Evolutionary conservation across 2,329 filamentous ascomycete species (phyloP).

Genomic region (Cladosporium sp.): DNA sequence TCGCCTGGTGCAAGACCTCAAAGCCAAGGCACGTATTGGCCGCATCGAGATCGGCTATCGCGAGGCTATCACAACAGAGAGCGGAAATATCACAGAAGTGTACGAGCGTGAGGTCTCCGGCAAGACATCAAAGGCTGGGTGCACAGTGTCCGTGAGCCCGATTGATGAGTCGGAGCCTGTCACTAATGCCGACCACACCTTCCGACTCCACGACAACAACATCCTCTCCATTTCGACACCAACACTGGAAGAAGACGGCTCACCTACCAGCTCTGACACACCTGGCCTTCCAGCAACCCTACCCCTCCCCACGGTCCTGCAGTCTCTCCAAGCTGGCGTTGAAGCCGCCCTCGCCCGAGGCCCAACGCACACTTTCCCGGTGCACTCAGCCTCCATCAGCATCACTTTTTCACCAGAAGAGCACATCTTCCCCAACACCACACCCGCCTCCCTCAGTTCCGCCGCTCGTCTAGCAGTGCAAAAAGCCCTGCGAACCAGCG

Average conservation of each 20-base stretch:
- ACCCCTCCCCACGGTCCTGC: slow-evolving; percentile 44
- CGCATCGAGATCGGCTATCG: slow-evolving; percentile 94
- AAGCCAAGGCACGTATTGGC: slow-evolving; percentile 78
- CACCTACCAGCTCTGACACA: slow-evolving; percentile 36
- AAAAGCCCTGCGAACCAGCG: slow-evolving; percentile 60
- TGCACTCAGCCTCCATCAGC: slow-evolving; percentile 69
- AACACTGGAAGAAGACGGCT: slow-evolving; percentile 39
- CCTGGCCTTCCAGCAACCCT: slow-evolving; percentile 53
- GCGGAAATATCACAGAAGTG: slow-evolving; percentile 53
- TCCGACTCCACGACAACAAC: slow-evolving; percentile 63
- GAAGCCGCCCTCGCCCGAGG: slow-evolving; percentile 80
- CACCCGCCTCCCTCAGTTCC: slow-evolving; percentile 62
- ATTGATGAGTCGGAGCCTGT: slow-evolving; percentile 35
- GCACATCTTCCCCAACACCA: slow-evolving; percentile 64
- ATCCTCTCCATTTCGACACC: slow-evolving; percentile 53
- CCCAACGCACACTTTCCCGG: slow-evolving; percentile 71
- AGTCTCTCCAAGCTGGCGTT: slow-evolving; percentile 68
- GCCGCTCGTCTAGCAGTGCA: slow-evolving; percentile 65
- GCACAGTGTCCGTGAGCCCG: slow-evolving; percentile 63
- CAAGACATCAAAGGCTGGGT: slow-evolving; percentile 71
- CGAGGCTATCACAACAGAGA: slow-evolving; percentile 64
- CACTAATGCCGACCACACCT: slow-evolving; percentile 30
- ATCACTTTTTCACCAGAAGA: slow-evolving; percentile 61
- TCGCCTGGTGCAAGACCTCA: slow-evolving; percentile 81
- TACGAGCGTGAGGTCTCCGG: slow-evolving; percentile 79